Conservation (phyloP, 1,139 yeast genomes). For the Barnettozyma hawaiiensis region DNA sequence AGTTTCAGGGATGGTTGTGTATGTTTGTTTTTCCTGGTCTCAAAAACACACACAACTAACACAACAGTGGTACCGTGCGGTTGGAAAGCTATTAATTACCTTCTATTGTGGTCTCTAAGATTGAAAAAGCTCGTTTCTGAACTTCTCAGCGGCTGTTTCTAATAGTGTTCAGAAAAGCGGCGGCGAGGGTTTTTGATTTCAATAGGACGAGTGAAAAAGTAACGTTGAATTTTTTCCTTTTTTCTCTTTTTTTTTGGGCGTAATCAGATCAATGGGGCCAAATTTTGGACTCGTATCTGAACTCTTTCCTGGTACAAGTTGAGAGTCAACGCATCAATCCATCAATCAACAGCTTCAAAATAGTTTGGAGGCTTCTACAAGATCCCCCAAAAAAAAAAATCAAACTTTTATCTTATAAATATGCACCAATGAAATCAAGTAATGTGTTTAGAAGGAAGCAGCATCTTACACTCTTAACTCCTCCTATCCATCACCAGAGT, state of each 20-base stretch:
- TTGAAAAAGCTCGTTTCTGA: neutral
- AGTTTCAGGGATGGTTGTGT: neutral
- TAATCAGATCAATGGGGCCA: too few relatives aligned
- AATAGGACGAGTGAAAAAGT: neutral
- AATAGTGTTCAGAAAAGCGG: neutral
- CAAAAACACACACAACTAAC: too few relatives aligned
- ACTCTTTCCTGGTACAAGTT: too few relatives aligned
- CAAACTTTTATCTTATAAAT: neutral
- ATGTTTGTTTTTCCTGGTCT: neutral
- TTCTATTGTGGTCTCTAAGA: neutral
- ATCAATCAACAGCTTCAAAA: neutral
- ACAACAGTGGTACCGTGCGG: neutral
- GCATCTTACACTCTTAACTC: too few relatives aligned
- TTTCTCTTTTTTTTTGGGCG: neutral
- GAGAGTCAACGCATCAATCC: too few relatives aligned
- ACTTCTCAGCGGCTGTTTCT: neutral
- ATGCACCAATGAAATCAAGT: constrained; percentile 1
- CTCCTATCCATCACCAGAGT: too few relatives aligned
- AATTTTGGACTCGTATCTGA: neutral
- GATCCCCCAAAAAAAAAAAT: neutral
- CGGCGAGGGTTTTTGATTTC: neutral
- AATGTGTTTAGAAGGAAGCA: too few relatives aligned
- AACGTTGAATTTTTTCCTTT: neutral
- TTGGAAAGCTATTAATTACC: neutral
- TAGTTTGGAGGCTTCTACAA: neutral